phyloP scores from a whole-genome alignment of 768 basidiomycete species.

The Hygrophoropsis aurantiaca region DNA sequence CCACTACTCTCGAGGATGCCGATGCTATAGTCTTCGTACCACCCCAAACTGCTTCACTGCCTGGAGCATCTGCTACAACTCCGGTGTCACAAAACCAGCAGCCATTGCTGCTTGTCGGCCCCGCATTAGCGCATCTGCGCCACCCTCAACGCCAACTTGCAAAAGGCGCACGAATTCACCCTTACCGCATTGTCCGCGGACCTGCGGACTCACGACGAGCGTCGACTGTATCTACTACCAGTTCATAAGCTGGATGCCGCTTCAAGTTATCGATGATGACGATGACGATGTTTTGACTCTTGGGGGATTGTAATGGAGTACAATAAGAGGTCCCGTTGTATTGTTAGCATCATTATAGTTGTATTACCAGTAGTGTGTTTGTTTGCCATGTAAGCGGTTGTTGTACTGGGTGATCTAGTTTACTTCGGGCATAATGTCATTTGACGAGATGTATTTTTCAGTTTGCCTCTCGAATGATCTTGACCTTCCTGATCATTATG shows the following conservation, averaged over 20 bases:
- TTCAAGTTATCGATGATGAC: no score
- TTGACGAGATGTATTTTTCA: not conserved
- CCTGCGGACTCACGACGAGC: constrained; percentile 10
- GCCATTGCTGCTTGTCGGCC: constrained; percentile 51
- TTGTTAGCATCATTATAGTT: constrained; percentile 9
- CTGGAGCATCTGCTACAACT: constrained; percentile 3
- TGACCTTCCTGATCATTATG: not conserved
- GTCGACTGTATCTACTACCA: not conserved
- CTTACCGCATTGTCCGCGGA: constrained; percentile 48
- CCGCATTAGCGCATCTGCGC: constrained; percentile 46
- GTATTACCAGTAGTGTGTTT: constrained; percentile 11
- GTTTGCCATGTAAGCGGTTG: not conserved
- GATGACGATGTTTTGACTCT: not conserved
- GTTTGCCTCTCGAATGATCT: not conserved
- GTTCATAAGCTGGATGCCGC: no score
- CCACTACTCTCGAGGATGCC: constrained; percentile 52
- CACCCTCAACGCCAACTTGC: constrained; percentile 39
- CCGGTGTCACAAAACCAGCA: constrained; percentile 3
- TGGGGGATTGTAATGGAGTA: not conserved
- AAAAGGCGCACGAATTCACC: constrained; percentile 52
- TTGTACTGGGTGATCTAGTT: constrained; percentile 2
- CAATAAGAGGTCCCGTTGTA: constrained; percentile 12
- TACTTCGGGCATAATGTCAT: no score
- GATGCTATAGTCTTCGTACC: constrained; percentile 51
- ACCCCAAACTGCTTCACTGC: constrained; percentile 18